These are phyloP conservation scores for Knufia fluminis DNA, from an alignment of 2,329 filamentous ascomycete species.

Conservation along the genomic window DNA sequence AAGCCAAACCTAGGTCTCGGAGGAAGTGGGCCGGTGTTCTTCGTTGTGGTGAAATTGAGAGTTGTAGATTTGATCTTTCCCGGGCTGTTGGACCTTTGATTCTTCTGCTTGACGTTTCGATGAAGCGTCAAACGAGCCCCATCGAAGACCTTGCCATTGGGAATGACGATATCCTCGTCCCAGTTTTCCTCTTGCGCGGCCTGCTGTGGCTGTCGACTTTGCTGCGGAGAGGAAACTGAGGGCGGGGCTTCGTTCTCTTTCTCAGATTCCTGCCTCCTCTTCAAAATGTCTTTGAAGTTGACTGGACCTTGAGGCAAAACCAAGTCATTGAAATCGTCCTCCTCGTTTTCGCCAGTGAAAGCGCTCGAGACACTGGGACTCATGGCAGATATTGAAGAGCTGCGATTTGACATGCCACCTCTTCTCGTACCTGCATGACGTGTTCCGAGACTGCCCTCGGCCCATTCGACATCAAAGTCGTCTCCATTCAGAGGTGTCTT, in stretches of 20 bases:
- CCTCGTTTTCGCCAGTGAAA: slow-evolving; percentile 84
- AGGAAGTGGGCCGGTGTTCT: slow-evolving; percentile 42
- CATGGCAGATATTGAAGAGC: slow-evolving; percentile 78
- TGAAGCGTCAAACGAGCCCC: slow-evolving; percentile 74
- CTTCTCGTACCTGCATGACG: slow-evolving; percentile 78
- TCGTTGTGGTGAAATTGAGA: slow-evolving; percentile 75
- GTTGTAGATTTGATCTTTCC: slow-evolving; percentile 59
- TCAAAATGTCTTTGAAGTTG: slow-evolving; percentile 70
- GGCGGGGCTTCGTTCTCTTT: slow-evolving; percentile 28
- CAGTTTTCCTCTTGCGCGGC: slow-evolving; percentile 57
- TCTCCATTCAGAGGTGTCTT: slow-evolving; percentile 57
- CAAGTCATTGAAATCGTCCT: slow-evolving; percentile 84
- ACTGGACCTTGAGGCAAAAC: slow-evolving; percentile 74
- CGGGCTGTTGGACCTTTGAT: slow-evolving; percentile 58
- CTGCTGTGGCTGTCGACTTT: slow-evolving; percentile 24
- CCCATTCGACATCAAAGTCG: slow-evolving; percentile 77
- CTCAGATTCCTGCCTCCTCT: slow-evolving; percentile 51
- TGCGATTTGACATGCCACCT: slow-evolving; percentile 68
- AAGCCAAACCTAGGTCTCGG: slow-evolving; percentile 63
- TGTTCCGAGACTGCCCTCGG: slow-evolving; percentile 84
- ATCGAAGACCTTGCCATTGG: slow-evolving; percentile 71
- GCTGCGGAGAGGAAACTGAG: slow-evolving; percentile 25
- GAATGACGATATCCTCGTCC: slow-evolving; percentile 76
- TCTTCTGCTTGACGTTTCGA: slow-evolving; percentile 83
- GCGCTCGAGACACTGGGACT: slow-evolving; percentile 90